Percentiles rank a stretch among this genome's conserved stretches.
Conservation (phyloP, 495 filamentous ascomycete species). For the Talaromyces borbonicus region DNA sequence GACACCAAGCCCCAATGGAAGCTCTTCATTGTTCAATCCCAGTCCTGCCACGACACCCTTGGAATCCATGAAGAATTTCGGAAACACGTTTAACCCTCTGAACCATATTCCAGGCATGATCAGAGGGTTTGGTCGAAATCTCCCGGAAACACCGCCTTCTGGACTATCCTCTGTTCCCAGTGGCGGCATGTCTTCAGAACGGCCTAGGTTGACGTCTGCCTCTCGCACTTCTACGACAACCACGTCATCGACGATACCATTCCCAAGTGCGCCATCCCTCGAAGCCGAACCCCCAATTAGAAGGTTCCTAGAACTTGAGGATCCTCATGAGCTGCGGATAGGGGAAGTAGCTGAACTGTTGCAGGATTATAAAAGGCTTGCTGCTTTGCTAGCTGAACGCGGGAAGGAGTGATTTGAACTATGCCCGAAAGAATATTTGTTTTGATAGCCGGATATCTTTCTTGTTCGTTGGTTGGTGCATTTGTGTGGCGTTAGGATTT, state of each 20-base stretch:
- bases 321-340: constrained; percentile 67
- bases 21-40: constrained; percentile 1
- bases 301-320: constrained; percentile 71
- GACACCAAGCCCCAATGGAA: constrained; percentile 6
- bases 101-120: constrained; percentile 67
- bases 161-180: constrained; percentile 24
- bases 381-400: constrained; percentile 21
- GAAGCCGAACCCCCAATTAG: constrained; percentile 58
- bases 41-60: constrained; percentile 42
- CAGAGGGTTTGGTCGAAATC: constrained; percentile 62
- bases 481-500: not conserved
- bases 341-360: constrained; percentile 76
- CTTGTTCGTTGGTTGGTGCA: constrained; percentile 1
- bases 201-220: constrained; percentile 4
- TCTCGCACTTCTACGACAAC: not conserved
- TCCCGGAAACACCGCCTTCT: constrained; percentile 25
- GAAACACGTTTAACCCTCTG: constrained; percentile 76
- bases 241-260: not conserved
- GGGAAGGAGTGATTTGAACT: not conserved
- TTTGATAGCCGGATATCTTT: too few relatives aligned
- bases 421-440: too few relatives aligned
- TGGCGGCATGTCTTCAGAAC: constrained; percentile 18
- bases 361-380: constrained; percentile 79
- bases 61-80: constrained; percentile 75
- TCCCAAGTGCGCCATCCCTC: not conserved